Base-by-base conservation (phyloP, 352 stramenopile species). In the Pythium aristosporum region DNA sequence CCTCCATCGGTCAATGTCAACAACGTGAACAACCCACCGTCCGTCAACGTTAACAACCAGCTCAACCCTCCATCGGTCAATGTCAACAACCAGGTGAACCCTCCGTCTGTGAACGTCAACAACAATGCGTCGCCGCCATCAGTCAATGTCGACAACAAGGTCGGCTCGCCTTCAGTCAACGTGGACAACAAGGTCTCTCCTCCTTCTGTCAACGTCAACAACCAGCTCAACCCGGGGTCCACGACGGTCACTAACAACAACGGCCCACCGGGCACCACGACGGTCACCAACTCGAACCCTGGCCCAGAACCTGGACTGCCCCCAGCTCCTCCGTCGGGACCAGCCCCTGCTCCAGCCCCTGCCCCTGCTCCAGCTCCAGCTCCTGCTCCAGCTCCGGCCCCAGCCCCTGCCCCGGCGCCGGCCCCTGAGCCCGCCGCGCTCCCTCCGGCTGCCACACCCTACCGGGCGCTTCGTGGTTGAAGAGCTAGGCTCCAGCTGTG, bases 81-180 rank as follows among this genome's bases (percentile, higher is more conserved):
- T 7, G 47, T 65, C 13, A 65, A 65, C 57, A 65, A 57, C 57
- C 44, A 51, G 32, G 32, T 63, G 11, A 63, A 56, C 57, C 39
- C 57, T 2, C 57, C 57, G 18, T 63, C 56, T 11, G 56, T 63
- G 18, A 63, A 55, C 16, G 43, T 63, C 30, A 56, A 63, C 36
- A 63, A 63, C 57, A 37, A 56, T 4, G 34, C 50, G 1, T 30
- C 30, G 1, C 44, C 57, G 0, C 44, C 57, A 6, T 63, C 57
- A 20, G 57, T 63, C 3, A 56, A 56, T 21, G 46, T 63, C 2
- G 56, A 63, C 47, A 63, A 63, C 36, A 28, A 37, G 15, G 21
- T 49, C 3, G 8, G 10, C 4, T n/a, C 43, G 1, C 20, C 56
- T 5, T 55, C 56, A 1, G 30, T 63, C 18, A 63, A 55, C 32